A percentile compares a stretch with the other conserved stretches of the same genome.
Evolutionary conservation across 768 basidiomycete genomes (phyloP).

Genomic region (Hebeloma cylindrosporum): DNA sequence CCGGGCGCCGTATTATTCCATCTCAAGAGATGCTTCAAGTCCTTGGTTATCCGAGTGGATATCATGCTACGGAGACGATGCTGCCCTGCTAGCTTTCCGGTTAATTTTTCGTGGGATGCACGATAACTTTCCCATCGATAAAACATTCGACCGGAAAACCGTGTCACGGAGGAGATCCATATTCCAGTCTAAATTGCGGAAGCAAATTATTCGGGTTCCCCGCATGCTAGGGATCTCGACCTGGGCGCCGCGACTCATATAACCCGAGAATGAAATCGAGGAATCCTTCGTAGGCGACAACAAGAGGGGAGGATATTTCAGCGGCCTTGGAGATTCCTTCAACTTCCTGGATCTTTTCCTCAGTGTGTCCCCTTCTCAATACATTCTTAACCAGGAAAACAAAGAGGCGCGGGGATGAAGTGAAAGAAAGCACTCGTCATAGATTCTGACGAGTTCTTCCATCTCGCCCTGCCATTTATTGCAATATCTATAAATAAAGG

Average conservation of each 20-base stretch:
- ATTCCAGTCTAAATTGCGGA: conserved; percentile 39
- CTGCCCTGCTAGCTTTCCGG: too few relatives aligned
- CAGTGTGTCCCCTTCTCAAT: conserved; percentile 29
- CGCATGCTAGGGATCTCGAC: conserved; percentile 21
- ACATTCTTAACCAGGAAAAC: conserved; percentile 25
- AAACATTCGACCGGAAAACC: conserved; percentile 37
- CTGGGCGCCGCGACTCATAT: conserved; percentile 36
- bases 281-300: conserved; percentile 40
- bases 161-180: conserved; percentile 37
- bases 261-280: conserved; percentile 39
- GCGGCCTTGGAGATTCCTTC: conserved; percentile 30
- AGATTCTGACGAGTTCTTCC: conserved; percentile 26
- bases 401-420: conserved; percentile 25
- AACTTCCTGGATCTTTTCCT: conserved; percentile 36
- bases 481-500: conserved; percentile 34
- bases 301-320: conserved; percentile 30
- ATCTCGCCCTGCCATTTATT: conserved; percentile 28
- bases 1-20: too few relatives aligned
- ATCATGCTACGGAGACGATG: too few relatives aligned
- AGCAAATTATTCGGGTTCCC: conserved; percentile 31
- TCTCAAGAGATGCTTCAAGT: too few relatives aligned
- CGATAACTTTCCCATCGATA: conserved; percentile 30
- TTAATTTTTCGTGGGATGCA: too few relatives aligned
- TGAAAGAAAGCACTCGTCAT: conserved; percentile 27
- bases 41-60: too few relatives aligned